A percentile compares a stretch with the other conserved stretches of the same genome.
Evolutionary conservation across 1,284 basidiomycete species (phyloP).

Genomic region (Trametes polyzona): DNA sequence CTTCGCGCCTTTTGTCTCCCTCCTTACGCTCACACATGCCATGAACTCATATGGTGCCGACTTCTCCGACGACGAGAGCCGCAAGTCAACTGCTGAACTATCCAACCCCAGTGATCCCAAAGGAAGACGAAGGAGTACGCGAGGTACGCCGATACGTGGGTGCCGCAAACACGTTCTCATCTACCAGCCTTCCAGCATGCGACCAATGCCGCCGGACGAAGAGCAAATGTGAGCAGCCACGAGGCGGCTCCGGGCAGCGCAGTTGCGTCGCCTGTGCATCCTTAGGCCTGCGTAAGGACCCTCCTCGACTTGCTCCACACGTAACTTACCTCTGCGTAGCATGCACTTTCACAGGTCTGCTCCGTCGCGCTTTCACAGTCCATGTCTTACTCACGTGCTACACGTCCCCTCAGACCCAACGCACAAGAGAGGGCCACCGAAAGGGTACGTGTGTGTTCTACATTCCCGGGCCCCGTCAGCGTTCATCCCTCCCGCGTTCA

Average conservation of each 20-base stretch:
- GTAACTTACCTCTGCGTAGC: constrained; percentile 14
- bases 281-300: constrained; percentile 33
- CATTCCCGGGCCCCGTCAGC: neutral
- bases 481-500: constrained; percentile 6
- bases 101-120: neutral
- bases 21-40: constrained; percentile 1
- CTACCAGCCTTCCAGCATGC: constrained; percentile 28
- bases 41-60: constrained; percentile 18
- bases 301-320: neutral
- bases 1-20: neutral
- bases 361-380: neutral
- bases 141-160: constrained; percentile 19
- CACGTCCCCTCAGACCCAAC: constrained; percentile 28
- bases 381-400: neutral
- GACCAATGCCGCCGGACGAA: constrained; percentile 38
- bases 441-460: constrained; percentile 26
- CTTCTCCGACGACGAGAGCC: constrained; percentile 22
- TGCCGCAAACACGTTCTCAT: neutral
- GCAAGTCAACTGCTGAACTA: constrained; percentile 5
- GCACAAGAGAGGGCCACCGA: constrained; percentile 37
- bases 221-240: constrained; percentile 35
- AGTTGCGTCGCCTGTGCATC: constrained; percentile 31
- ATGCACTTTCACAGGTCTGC: constrained; percentile 32
- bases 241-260: constrained; percentile 19
- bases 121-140: constrained; percentile 22